Conservation (phyloP, 1,284 basidiomycete genomes). For the Austroboletus novae-zelandiae region DNA sequence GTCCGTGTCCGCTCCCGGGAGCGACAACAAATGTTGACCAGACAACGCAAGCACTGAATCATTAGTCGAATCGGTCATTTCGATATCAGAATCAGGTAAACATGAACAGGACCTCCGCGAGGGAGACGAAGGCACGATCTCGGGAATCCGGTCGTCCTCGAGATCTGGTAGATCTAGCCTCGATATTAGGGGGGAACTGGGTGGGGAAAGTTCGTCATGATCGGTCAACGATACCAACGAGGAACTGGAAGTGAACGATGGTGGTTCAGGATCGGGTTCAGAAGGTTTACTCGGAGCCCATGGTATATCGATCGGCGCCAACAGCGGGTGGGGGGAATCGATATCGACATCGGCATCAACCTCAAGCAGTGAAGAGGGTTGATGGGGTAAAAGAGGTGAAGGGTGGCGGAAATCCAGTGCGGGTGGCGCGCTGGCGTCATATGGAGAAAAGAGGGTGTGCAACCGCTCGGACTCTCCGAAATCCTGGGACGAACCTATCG, state of each 20-base stretch:
- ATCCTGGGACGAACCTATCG: conserved; percentile 17
- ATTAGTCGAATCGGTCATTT: conserved; percentile 12
- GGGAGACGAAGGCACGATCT: conserved; percentile 34
- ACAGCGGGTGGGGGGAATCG: conserved; percentile 14
- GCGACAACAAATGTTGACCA: conserved; percentile 28
- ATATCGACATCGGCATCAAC: conserved; percentile 25
- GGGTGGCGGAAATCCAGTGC: conserved; percentile 15
- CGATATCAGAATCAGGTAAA: conserved; percentile 33
- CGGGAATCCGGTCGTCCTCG: conserved; percentile 26
- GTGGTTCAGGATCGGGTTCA: conserved; percentile 16
- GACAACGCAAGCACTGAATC: conserved; percentile 14
- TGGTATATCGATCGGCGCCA: conserved; percentile 21
- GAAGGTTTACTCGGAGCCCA: conserved; percentile 13
- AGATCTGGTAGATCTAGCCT: conserved; percentile 31
- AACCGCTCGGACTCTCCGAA: conserved; percentile 16
- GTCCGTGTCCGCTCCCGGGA: conserved; percentile 40
- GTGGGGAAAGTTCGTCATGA: conserved; percentile 20
- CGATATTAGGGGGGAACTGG: conserved; percentile 31
- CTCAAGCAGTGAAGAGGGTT: conserved; percentile 25
- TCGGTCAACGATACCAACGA: conserved; percentile 24
- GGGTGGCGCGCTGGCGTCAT: conserved; percentile 6
- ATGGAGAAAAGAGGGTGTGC: conserved; percentile 22
- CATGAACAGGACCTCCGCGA: conserved; percentile 29
- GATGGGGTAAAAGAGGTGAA: conserved; percentile 14
- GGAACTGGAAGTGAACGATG: conserved; percentile 11